Percentiles rank a stretch among this genome's conserved stretches.
These are phyloP conservation scores for Gossypium stocksii DNA, from an alignment of 345 rosid genomes.

Conservation along the genomic window DNA sequence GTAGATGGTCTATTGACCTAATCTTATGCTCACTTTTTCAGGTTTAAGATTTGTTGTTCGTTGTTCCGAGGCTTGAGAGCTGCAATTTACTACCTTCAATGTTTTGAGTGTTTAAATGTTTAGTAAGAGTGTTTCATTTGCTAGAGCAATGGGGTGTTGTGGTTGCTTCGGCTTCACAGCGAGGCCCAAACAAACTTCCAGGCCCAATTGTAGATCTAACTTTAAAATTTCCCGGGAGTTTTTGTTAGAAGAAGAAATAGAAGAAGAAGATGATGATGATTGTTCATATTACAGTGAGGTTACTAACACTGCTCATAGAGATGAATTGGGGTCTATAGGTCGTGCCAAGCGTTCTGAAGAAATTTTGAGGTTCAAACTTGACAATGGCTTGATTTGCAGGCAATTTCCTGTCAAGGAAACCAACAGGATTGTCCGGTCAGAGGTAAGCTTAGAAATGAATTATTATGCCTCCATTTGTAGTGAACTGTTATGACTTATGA, in stretches of 20 bases:
- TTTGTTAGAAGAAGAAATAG: slow-evolving; percentile 55
- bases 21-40: slow-evolving; percentile 19
- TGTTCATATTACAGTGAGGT: slow-evolving; percentile 47
- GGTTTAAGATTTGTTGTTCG: slow-evolving; percentile 24
- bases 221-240: slow-evolving; percentile 42
- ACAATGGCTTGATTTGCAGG: slow-evolving; percentile 80
- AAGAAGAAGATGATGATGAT: slow-evolving; percentile 44
- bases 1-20: slow-evolving; percentile 12
- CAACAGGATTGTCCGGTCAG: slow-evolving; percentile 62
- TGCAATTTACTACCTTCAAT: slow-evolving; percentile 17
- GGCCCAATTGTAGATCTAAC: slow-evolving; percentile 32
- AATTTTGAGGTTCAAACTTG: slow-evolving; percentile 59
- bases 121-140: slow-evolving; percentile 47
- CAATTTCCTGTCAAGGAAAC: slow-evolving; percentile 90
- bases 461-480: not conserved
- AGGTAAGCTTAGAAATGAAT: slow-evolving; percentile 40
- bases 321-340: slow-evolving; percentile 41
- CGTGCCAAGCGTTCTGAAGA: slow-evolving; percentile 63
- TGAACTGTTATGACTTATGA: not conserved
- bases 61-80: slow-evolving; percentile 27
- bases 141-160: slow-evolving; percentile 76
- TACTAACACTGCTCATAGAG: slow-evolving; percentile 49
- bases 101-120: slow-evolving; percentile 37
- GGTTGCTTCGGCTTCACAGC: slow-evolving; percentile 74
- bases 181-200: slow-evolving; percentile 32